These are phyloP conservation scores for Mycena filopes DNA, from an alignment of 768 basidiomycete species.

Conservation along the genomic window DNA sequence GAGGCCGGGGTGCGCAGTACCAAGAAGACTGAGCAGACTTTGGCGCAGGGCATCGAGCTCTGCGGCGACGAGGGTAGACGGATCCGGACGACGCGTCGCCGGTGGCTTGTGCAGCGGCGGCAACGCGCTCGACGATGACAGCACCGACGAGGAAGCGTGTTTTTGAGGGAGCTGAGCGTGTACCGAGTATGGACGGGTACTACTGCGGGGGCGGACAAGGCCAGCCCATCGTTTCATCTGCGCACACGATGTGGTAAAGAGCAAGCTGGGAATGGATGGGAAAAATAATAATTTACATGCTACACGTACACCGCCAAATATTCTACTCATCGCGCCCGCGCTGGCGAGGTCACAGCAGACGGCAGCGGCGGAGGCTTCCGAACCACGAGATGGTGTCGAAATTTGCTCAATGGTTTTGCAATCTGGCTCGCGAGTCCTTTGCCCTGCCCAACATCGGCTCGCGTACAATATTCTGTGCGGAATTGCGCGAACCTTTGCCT, in stretches of 20 bases:
- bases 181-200: constrained; percentile 22
- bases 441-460: constrained; percentile 44
- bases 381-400: constrained; percentile 49
- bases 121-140: constrained; percentile 56
- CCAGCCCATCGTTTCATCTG: constrained; percentile 33
- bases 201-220: constrained; percentile 23
- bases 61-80: constrained; percentile 73
- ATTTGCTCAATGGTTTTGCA: constrained; percentile 55
- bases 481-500: constrained; percentile 59
- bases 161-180: constrained; percentile 23
- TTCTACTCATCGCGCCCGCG: constrained; percentile 36
- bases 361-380: constrained; percentile 42
- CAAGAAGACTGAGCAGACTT: constrained; percentile 81
- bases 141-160: neutral
- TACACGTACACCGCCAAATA: neutral
- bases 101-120: constrained; percentile 69
- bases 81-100: constrained; percentile 53
- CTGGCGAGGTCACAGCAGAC: constrained; percentile 47
- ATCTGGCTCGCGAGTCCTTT: constrained; percentile 55
- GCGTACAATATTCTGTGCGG: constrained; percentile 13
- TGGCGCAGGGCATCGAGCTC: constrained; percentile 80
- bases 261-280: neutral
- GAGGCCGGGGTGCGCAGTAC: constrained; percentile 89
- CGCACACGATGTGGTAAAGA: constrained; percentile 11
- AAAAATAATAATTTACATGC: constrained; percentile 3